A percentile compares a stretch with the other conserved stretches of the same genome.
Evolutionary conservation across 306 rosid genomes (phyloP).

Genomic region (Cicer bijugum): DNA sequence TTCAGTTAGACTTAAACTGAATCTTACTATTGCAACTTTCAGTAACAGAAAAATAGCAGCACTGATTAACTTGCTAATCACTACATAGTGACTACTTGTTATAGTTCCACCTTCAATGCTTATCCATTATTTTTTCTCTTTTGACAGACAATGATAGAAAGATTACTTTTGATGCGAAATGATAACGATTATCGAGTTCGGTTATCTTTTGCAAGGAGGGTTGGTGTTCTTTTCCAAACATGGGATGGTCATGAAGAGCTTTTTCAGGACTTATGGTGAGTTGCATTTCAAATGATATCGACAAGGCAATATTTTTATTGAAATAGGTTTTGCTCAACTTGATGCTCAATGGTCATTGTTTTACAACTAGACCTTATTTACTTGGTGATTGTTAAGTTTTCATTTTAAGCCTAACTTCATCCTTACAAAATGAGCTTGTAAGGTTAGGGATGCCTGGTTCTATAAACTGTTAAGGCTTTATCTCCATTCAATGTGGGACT

Average conservation of each 20-base stretch:
- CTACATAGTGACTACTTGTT: slow-evolving; percentile 7
- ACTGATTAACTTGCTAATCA: not conserved
- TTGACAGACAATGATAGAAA: slow-evolving; percentile 71
- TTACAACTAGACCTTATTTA: slow-evolving; percentile 4
- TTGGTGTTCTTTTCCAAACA: slow-evolving; percentile 86
- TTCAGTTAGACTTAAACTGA: not conserved
- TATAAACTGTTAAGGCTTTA: no score
- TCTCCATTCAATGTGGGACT: no score
- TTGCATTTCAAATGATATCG: slow-evolving; percentile 33
- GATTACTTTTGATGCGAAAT: slow-evolving; percentile 71
- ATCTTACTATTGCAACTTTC: slow-evolving; percentile 10
- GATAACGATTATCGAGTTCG: slow-evolving; percentile 91
- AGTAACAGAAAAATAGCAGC: not conserved
- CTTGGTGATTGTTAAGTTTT: not conserved
- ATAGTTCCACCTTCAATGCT: slow-evolving; percentile 21
- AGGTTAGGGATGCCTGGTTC: no score
- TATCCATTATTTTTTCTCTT: slow-evolving; percentile 38
- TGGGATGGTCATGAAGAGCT: slow-evolving; percentile 96
- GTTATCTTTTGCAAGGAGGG: slow-evolving; percentile 67
- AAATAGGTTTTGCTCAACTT: not conserved
- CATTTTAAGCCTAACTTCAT: no score
- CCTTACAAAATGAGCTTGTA: no score
- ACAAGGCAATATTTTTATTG: slow-evolving; percentile 3
- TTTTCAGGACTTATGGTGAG: slow-evolving; percentile 89
- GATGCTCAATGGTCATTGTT: slow-evolving; percentile 21